Evolutionary conservation across 2,329 filamentous ascomycete genomes (phyloP), one percentile per base, ranked within the genome.

Genomic region (Rhexocercosporidium sp.): DNA sequence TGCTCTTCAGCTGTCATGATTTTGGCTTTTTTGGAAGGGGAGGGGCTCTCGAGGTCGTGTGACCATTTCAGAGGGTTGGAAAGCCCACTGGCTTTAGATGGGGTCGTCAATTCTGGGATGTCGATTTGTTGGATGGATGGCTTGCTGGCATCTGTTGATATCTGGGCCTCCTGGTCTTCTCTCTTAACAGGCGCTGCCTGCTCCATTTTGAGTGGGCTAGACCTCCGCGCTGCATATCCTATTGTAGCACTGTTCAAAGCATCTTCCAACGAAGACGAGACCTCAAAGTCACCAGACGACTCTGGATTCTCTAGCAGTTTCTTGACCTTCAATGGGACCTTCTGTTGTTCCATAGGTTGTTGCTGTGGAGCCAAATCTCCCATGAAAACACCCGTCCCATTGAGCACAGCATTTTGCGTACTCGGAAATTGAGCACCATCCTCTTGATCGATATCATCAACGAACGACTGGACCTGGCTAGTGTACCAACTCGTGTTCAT

Each of bases 1-100:
- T 98, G 94, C 76, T 97, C 92, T 79, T 99, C 95, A 0, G 96
- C 92, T 0, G 93, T 97, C 82, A 96, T 80, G 8, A 65, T 25
- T 53, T 72, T 75, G 8, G 66, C 51, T 59, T 66, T 71, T 49
- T 75, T 76, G 7, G 72, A 70, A 14, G 69, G 64, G 37, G 65
- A 69, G 3, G 56, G n/a, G 41, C 16, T 65, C 18, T 70, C 67
- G 8, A 49, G 22, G 18, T 75, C 70, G 20, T 39, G 65, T 27
- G 66, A 22, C 31, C 66, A 56, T 51, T 72, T 72, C 34, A 41
- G 57, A 44, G 62, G 18, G 14, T 49, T 53, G 4, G 6, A 31
- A 3, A 27, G 27, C 8, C 27, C 25, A 59, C 59, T 37, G 22
- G 14, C 31, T 27, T 49, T 41, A 4, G 59, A 39, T n/a, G 56